Base-by-base conservation (phyloP, 371 early-diverging fungal genomes). In the Mortierella sp. region DNA sequence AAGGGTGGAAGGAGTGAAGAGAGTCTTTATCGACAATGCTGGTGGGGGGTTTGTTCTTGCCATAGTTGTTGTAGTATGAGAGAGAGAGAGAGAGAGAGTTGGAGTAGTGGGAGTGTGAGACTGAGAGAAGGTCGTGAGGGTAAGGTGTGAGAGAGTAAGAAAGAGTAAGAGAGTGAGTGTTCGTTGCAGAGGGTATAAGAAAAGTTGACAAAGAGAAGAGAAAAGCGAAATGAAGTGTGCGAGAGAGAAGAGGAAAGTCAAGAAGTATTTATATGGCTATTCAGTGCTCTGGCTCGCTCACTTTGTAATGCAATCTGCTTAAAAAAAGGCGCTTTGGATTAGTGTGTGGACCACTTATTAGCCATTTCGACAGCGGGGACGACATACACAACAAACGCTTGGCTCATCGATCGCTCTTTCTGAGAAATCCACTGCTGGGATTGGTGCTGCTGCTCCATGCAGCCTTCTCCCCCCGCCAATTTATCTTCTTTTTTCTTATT, bases 1-100 rank as follows among this genome's bases (percentile, higher is more conserved):
- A n/a, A 83, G 44, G 2, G 79, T 24, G 1, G 83, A 68, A 21
- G 83, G 83, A 7, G 78, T 78, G 73, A 82, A 75, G 70, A 82
- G 44, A 4, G 82, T 78, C 75, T 78, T 82, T 70, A 78, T 78
- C 48, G 74, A 77, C 18, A 81, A 55, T 29, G 38, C 21, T 1
- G 81, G 77, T 21, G 70, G 77, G n/a, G 35, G 43, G 44, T 43
- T 18, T 21, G 80, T 24, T 32, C 56, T 56, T 48, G 73, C 46
- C 76, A 80, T 48, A 29, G 46, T 60, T n/a, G 68, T 56, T 56
- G 56, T 56, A n/a, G n/a, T n/a, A n/a, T n/a, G n/a, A 72, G 21
- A 60, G 14, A 44, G 14, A 72, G 27, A n/a, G 46, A 44, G 71
- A 70, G 41, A 49, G 48, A 48, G 10, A 72, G 5, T 12, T 51